These are phyloP conservation scores for Colletotrichum abscissum DNA, from an alignment of 2,329 filamentous ascomycete species.

Conservation along the genomic window DNA sequence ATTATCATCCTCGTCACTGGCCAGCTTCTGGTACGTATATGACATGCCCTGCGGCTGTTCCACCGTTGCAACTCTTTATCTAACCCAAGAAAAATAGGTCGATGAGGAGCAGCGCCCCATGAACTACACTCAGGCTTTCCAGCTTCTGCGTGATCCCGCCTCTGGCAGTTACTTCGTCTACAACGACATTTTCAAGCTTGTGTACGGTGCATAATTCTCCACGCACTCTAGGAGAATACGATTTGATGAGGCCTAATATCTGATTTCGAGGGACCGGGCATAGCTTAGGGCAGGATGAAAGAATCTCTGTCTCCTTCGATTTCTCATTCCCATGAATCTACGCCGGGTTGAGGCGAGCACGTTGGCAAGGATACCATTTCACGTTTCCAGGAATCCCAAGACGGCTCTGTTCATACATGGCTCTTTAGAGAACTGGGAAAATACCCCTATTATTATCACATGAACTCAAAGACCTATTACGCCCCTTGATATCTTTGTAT, in stretches of 20 bases:
- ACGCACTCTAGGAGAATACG: slow-evolving; percentile 1
- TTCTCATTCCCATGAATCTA: slow-evolving; percentile 1
- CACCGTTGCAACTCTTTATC: neutral
- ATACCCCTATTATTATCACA: neutral
- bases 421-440: slow-evolving; percentile 2
- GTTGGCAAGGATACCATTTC: slow-evolving; percentile 8
- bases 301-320: neutral
- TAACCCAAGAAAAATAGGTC: slow-evolving; percentile 63
- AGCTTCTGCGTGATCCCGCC: slow-evolving; percentile 75
- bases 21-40: slow-evolving; percentile 76
- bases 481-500: neutral
- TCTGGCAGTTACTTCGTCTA: slow-evolving; percentile 82
- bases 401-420: neutral
- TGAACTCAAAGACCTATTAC: neutral
- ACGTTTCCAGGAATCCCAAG: neutral
- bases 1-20: slow-evolving; percentile 93
- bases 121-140: slow-evolving; percentile 92
- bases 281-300: slow-evolving; percentile 8
- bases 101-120: slow-evolving; percentile 88
- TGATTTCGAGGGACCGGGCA: slow-evolving; percentile 5
- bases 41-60: neutral
- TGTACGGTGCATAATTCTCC: slow-evolving; percentile 64
- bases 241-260: slow-evolving; percentile 12
- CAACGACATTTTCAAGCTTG: slow-evolving; percentile 95
- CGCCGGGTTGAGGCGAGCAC: slow-evolving; percentile 6